Base-by-base conservation (phyloP, 805 yeast species). In the Candida sakaeoensis region DNA sequence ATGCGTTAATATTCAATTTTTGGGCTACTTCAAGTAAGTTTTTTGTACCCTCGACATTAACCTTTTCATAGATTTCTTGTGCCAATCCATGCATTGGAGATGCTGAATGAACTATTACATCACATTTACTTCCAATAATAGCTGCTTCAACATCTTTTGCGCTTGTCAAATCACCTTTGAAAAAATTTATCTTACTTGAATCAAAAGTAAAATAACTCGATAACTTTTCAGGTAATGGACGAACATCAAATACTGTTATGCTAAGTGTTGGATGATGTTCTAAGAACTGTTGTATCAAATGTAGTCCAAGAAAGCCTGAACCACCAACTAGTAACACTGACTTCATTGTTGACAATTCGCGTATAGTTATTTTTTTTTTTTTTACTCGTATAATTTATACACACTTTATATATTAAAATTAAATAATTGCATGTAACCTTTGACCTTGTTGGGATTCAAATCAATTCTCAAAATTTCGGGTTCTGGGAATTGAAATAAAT, bases 261-360 rank as follows among this genome's bases (percentile, higher is more conserved):
- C 74, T 60, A 8, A 95, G 90, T 33, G 77, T 67, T 16, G 93
- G 85, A 10, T 74, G 54, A 26, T 74, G 64, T 33, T 73, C 72
- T 65, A 77, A 76, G 61, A 90, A 91, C 60, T 87, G 93, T 53
- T 90, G 90, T 31, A 93, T 79, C 48, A 93, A 68, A 50, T 93
- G 99, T 33, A 88, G 77, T 2, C 99, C 99, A 15, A 93, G 74
- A 51, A 93, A 93, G 0, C 99, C 99, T 4, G 96, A 69, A 8
- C 99, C 99, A 36, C 99, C 99, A n/a, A 93, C 78, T 15, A 93
- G 69, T 22, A 93, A 76, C 2, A 93, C 95, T 2, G 84, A 74
- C 24, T 76, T 62, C 33, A 54, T 43, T 33, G 21, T 27, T 17
- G 28, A 16, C 12, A 16, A 15, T 34, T 34, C 30, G 30, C 37